Base-by-base conservation (phyloP, 805 yeast species). In the Starmerella gropengiesseri region DNA sequence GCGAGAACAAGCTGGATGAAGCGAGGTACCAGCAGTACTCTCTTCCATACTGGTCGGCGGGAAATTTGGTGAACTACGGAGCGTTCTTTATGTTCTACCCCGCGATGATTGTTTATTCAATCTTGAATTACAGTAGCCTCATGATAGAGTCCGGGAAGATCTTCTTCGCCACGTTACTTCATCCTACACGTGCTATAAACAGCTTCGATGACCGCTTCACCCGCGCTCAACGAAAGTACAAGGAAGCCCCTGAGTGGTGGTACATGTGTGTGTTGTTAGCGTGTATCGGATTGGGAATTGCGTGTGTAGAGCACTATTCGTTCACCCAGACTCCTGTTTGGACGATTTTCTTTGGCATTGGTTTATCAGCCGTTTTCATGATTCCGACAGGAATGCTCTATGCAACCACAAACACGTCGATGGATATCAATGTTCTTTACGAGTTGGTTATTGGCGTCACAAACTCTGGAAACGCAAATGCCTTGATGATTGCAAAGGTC, bases 31-130 rank as follows among this genome's bases (percentile, higher is more conserved):
- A 70, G 52, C 56, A 60, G 4, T 78, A 78, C 60, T 78, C 84
- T 1, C 81, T 82, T 8, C 84, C 85, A 6, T 78, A 69, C 58
- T 76, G 74, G 54, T 55, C 74, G 19, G 82, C 84, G 6, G 81
- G 77, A 1, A 74, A 74, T 55, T 56, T 76, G 46, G 72, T 76
- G 11, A 57, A 66, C 21, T 77, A 75, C 53, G 81, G 81, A 16
- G 71, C 76, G 0, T 68, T 64, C 53, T 74, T 74, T 56, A 70
- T 72, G 27, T 56, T 71, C 38, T 74, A 74, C 50, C 78, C 82
- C 4, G 69, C 76, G 50, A 66, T 74, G 13, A 67, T 77, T 16
- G 54, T 70, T 0, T 73, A 72, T 53, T 29, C 54, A 12, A 30
- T 52, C 16, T 34, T 57, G 36, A 41, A 47, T 47, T 35, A 49